Evolutionary conservation across 2,329 filamentous ascomycete species (phyloP), one percentile per base, ranked within the genome.

Genomic region (Hypoxylon sp.): DNA sequence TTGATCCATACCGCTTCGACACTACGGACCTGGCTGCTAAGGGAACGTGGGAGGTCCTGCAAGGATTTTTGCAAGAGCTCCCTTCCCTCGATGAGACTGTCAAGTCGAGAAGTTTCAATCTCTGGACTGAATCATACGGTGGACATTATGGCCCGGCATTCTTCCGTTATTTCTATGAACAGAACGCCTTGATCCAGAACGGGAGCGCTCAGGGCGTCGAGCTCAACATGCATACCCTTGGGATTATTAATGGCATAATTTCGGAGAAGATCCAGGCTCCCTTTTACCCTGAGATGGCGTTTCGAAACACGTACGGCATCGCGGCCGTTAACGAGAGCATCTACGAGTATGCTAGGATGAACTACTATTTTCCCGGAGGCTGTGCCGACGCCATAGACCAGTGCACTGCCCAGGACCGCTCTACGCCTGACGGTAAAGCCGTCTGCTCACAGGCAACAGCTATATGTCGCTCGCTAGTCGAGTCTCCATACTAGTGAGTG

Each of bases 181-280:
- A 89, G 71, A 89, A 89, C 67, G 75, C 83, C 53, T 79, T 82
- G 60, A 88, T 89, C 68, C 73, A 79, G 48, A 85, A 85, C 34
- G 85, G 85, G 3, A 80, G 76, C 1, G 76, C 79, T 23, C 75
- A 81, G 0, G 86, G 86, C 11, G 81, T 84, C 25, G 77, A 82
- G 13, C 81, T 89, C 4, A 82, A 86, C 51, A 84, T 87, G 75
- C 84, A 86, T 69, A 83, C 84, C 0, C 79, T 87, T 23, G 83
- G 86, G 1, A 83, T 88, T 32, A 84, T 85, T 41, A 88, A 88
- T 65, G 86, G 85, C 2, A 86, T 88, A 71, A 85, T 88, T 71
- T 84, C 85, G 23, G 83, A 85, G 63, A 79, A 76, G 4, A 83
- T 86, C 48, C 86, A 89, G 74, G 73, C 69, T 14, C 75, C 74